Base-by-base conservation (phyloP, 495 filamentous ascomycete genomes). In the Thozetella sp. region DNA sequence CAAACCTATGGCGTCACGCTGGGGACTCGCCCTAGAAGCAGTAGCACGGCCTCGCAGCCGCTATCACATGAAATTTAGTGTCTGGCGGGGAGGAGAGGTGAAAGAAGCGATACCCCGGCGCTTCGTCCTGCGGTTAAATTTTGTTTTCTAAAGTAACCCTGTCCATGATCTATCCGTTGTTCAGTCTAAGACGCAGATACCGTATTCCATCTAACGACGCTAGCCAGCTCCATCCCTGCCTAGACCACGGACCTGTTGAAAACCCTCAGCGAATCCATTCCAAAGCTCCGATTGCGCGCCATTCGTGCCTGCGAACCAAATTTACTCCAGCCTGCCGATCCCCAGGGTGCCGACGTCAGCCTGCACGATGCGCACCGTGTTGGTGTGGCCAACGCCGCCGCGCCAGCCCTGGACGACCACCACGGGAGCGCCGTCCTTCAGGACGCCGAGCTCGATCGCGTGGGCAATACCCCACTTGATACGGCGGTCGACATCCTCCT, bases 351-450 rank as follows among this genome's bases (percentile, higher is more conserved):
- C 68, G 6, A 78, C 70, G 62, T 85, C 82, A 22, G 82, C 82
- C 73, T 80, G 82, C 63, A 85, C 80, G 51, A 85, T 80, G 60
- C 82, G 82, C 59, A 83, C 72, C 22, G 95, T 98, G 81, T 98
- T 99, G 63, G 95, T 99, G 83, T 99, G 93, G 62, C 95, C 95
- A 88, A 93, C 91, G 56, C 95, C 96, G 66, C 95, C 95, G 71
- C 92, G 86, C 95, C 95, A 99, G 73, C 96, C 95, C 77, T 99
- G 95, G 25, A 99, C 93, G 67, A 96, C 96, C 61, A 98, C 88
- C 37, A 98, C 90, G 62, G 86, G 86, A 70, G 96, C 92, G 57
- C 88, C 93, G 74, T 90, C 85, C 67, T 81, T 83, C 67, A 99
- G 81, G 57, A 97, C 84, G 57, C 90, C 89, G 56, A 99, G 87